Evolutionary conservation across 2,329 filamentous ascomycete species (phyloP), one percentile per base, ranked within the genome.

Genomic region (Intubia oerlemansii): DNA sequence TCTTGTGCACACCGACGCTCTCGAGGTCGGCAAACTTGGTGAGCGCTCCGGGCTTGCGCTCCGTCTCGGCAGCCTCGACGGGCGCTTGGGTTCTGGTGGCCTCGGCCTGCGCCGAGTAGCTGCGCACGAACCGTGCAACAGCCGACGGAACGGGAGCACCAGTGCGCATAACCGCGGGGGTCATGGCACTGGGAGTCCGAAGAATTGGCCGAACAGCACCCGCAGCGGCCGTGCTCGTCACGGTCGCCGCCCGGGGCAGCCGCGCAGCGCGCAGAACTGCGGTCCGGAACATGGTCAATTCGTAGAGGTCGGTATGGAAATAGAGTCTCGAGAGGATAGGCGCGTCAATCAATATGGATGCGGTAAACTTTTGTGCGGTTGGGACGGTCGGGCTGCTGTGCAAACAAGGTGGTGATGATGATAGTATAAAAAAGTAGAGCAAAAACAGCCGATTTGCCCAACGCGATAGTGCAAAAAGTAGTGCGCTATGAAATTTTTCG

Each of bases 1-100:
- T 66, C 15, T 51, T 44, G 43, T 84, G 59, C 24, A 91, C 63
- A 18, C 57, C 59, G 12, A 59, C 37, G 2, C 41, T 33, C 4
- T 36, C 23, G 9, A 69, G 49, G 3, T 64, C 56, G 9, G 36
- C 37, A 38, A 69, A 69, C 23, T 28, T 26, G 15, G 34, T 36
- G 16, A 41, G 12, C 9, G 21, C 24, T 4, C 25, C 30, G n/a
- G n/a, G n/a, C 5, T 11, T 9, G 9, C n/a, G 7, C 12, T 15
- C 26, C 6, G n/a, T 5, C 17, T 19, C 17, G 5, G 11, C 10
- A 4, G 24, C 17, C 13, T 24, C 22, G 3, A 26, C 29, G 9
- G 27, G 20, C 3, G 34, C 20, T n/a, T n/a, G n/a, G n/a, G n/a
- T n/a, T n/a, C n/a, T n/a, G 3, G 28, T 21, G 10, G 11, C 17